Base-by-base conservation (phyloP, 2,329 filamentous ascomycete genomes). In the Trichoderma sp. region DNA sequence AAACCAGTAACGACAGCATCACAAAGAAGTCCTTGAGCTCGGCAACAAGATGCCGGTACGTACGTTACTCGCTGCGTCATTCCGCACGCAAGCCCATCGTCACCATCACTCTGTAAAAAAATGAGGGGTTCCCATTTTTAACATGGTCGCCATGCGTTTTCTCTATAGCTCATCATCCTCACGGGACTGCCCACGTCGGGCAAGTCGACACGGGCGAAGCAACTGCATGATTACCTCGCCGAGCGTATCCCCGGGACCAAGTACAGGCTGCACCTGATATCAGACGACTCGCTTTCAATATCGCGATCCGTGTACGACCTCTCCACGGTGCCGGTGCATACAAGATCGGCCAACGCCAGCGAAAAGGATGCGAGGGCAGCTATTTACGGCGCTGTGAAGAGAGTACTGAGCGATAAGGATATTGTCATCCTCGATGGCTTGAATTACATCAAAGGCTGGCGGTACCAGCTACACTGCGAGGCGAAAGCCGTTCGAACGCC, bases 361-460 rank as follows among this genome's bases (percentile, higher is more conserved):
- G 94, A 97, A 82, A 97, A 97, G 83, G 93, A 96, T 84, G 94
- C 94, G 1, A 91, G 94, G 31, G 94, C 94, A 2, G 88, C 91
- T 59, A 87, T 94, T 74, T 94, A 93, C 82, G 94, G 90, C 76
- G 93, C 94, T 76, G 92, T 96, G 63, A 96, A 96, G 87, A 89
- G 94, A 60, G 89, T 92, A 66, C 87, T 97, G 35, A 91, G 89
- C 76, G 89, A 91, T 75, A 91, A 91, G 80, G 93, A 94, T 80
- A 91, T 97, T 75, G 93, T 97, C 71, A 90, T 97, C 64, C 90
- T 95, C 18, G 94, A 97, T 82, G 91, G 92, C 1, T 86, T 94
- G 76, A 97, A 97, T 84, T 97, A 97, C 84, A 97, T 97, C 85
- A 97, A 97, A 83, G 94, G 94, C 50, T 97, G 94, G 90, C 89